A percentile compares a stretch with the other conserved stretches of the same genome.
Evolutionary conservation across 768 basidiomycete species (phyloP).

Genomic region (Lentinula boryana): DNA sequence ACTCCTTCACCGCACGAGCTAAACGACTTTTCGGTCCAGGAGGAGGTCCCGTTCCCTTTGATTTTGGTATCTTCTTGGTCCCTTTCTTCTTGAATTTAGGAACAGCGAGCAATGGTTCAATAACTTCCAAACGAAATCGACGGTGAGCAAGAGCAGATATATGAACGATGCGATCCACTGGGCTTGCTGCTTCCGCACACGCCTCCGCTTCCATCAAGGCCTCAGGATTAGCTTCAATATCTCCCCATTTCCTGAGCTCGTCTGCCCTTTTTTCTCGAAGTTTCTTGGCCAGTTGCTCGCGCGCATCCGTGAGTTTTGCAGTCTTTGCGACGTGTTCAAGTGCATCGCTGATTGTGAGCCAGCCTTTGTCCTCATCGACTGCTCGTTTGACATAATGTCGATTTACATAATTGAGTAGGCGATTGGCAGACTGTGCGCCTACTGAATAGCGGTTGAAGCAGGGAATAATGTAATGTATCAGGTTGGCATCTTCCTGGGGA

Average conservation of each 20-base stretch:
- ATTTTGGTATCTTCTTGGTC: slow-evolving; percentile 42
- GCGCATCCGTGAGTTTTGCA: slow-evolving; percentile 43
- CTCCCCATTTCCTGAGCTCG: slow-evolving; percentile 73
- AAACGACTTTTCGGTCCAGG: slow-evolving; percentile 59
- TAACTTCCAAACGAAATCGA: slow-evolving; percentile 65
- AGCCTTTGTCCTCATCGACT: slow-evolving; percentile 73
- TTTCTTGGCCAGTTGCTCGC: slow-evolving; percentile 52
- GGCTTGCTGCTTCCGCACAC: slow-evolving; percentile 69
- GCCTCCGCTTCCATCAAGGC: slow-evolving; percentile 54
- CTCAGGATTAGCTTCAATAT: slow-evolving; percentile 45
- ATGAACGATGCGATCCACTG: slow-evolving; percentile 59
- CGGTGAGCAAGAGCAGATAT: slow-evolving; percentile 61
- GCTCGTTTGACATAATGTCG: slow-evolving; percentile 63
- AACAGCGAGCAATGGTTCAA: slow-evolving; percentile 61
- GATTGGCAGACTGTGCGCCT: slow-evolving; percentile 62
- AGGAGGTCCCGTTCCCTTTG: slow-evolving; percentile 25
- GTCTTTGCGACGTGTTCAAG: slow-evolving; percentile 54
- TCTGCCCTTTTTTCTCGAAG: slow-evolving; percentile 53
- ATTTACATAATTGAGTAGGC: slow-evolving; percentile 70
- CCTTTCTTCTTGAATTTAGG: slow-evolving; percentile 62
- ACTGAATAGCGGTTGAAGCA: slow-evolving; percentile 66
- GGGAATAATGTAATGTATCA: slow-evolving; percentile 66
- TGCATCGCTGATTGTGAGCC: slow-evolving; percentile 64
- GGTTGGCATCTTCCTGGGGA: slow-evolving; percentile 58
- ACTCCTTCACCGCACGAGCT: slow-evolving; percentile 59